Conservation (phyloP, 768 basidiomycete species). For the Psilocybe cubensis region DNA sequence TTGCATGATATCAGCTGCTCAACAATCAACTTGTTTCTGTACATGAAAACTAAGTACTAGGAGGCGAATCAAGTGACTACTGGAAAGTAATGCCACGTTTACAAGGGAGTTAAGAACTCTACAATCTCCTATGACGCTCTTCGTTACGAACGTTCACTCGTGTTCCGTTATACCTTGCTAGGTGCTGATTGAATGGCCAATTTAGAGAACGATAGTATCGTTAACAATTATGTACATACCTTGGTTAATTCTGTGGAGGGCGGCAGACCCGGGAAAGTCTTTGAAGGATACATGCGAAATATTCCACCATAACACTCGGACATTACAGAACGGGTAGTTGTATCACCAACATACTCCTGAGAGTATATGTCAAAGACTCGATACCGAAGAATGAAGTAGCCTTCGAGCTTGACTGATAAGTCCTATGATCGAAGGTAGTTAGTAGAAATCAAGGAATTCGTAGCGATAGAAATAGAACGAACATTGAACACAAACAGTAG, state of each 20-base stretch:
- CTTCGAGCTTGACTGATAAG: conserved; percentile 66
- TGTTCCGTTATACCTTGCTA: too few species aligned
- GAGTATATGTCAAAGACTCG: conserved; percentile 64
- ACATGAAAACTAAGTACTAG: too few species aligned
- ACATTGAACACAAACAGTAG: conserved; percentile 65
- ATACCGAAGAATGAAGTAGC: conserved; percentile 65
- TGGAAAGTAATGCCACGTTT: too few species aligned
- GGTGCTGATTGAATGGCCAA: too few species aligned
- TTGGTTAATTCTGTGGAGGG: conserved; percentile 69
- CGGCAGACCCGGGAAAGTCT: conserved; percentile 66
- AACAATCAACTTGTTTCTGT: too few species aligned
- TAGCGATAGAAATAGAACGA: conserved; percentile 33
- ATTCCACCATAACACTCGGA: conserved; percentile 65
- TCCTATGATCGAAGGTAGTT: conserved; percentile 43
- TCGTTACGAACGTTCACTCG: too few species aligned
- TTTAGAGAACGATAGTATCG: too few species aligned
- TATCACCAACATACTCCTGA: conserved; percentile 22
- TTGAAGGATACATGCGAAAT: conserved; percentile 69
- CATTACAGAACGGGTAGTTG: conserved; percentile 40
- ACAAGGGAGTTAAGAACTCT: too few species aligned
- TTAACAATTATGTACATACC: too few species aligned
- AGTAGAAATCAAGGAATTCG: background rate
- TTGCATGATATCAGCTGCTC: too few species aligned
- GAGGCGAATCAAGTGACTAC: too few species aligned
- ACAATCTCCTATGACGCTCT: too few species aligned